phyloP scores from a whole-genome alignment of 208 protist species.

The Blastocrithidia nonstop region DNA sequence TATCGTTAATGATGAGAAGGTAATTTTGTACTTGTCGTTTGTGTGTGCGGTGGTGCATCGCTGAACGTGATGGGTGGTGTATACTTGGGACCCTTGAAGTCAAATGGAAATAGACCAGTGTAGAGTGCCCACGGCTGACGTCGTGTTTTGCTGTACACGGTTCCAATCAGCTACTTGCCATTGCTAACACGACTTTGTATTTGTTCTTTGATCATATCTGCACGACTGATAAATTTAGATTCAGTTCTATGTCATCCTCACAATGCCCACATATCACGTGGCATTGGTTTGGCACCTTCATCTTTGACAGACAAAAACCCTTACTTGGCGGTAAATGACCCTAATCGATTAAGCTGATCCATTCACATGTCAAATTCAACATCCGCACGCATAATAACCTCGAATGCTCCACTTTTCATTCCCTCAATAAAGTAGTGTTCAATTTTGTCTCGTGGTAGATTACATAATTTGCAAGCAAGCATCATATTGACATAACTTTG shows the following conservation, averaged over 20 bases:
- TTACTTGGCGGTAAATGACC: constrained; percentile 55
- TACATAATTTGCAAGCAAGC: constrained; percentile 46
- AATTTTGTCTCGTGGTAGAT: constrained; percentile 30
- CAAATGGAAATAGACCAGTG: constrained; percentile 62
- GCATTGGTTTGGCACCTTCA: constrained; percentile 72
- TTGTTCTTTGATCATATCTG: constrained; percentile 42
- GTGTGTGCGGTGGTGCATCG: constrained; percentile 26
- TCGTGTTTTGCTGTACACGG: constrained; percentile 52
- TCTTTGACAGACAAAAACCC: constrained; percentile 70
- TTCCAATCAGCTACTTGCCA: constrained; percentile 56
- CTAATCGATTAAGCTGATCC: constrained; percentile 77
- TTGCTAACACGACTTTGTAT: constrained; percentile 40
- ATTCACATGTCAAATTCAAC: constrained; percentile 86
- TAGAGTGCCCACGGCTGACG: constrained; percentile 76
- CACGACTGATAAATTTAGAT: constrained; percentile 64
- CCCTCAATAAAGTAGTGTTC: constrained; percentile 65
- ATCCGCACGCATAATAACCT: constrained; percentile 68
- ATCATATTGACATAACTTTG: constrained; percentile 89
- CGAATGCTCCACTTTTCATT: constrained; percentile 33
- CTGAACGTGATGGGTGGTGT: constrained; percentile 24
- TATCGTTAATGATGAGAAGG: neutral
- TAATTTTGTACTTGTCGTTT: constrained; percentile 3
- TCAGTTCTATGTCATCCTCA: constrained; percentile 82
- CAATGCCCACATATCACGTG: constrained; percentile 74
- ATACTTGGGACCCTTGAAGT: constrained; percentile 52